Base-by-base conservation (phyloP, 2,329 filamentous ascomycete species). In the Aspergillus quadrilineatus region DNA sequence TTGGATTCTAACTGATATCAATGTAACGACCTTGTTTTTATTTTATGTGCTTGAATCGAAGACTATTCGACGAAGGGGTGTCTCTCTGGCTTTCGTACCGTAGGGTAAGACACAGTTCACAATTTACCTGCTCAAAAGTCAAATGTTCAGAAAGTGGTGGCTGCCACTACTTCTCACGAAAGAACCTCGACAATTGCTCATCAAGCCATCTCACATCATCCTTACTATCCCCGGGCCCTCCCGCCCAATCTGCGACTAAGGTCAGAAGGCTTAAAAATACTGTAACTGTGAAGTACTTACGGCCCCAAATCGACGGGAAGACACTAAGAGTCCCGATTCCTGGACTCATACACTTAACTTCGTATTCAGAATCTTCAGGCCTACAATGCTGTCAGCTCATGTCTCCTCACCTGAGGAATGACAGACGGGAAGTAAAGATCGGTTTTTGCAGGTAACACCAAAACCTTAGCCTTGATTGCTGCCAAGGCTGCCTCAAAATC, bases 391-490 rank as follows among this genome's bases (percentile, higher is more conserved):
- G 37, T 64, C 3, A 61, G 60, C 34, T 15, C 56, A 29, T 45
- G 53, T 15, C 14, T n/a, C 2, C 15, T 30, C 6, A 4, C 6
- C 10, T 1, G 6, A 39, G n/a, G n/a, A 22, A 9, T 30, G 14
- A 45, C 81, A 74, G 68, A 85, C 78, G 89, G 88, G 62, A 94
- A 93, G 68, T 93, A 93, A 4, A 93, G 77, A 67, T 93, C 90
- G 0, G 88, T 92, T 68, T 89, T 85, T 22, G 79, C 75, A 0
- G 90, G 89, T 12, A 92, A 71, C 3, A 93, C 86, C 42, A 93
- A 73, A 0, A 83, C 85, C 64, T 85, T 89, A 1, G 89, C 86
- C 68, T 87, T 89, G 71, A 93, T 91, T 2, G 78, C 80, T 46
- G 79, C 77, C 83, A 93, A 80, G 0, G 87, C 85, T 52, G 81